These are phyloP conservation scores for Colletotrichum endophyticum DNA, from an alignment of 2,329 filamentous ascomycete species.

Conservation along the genomic window DNA sequence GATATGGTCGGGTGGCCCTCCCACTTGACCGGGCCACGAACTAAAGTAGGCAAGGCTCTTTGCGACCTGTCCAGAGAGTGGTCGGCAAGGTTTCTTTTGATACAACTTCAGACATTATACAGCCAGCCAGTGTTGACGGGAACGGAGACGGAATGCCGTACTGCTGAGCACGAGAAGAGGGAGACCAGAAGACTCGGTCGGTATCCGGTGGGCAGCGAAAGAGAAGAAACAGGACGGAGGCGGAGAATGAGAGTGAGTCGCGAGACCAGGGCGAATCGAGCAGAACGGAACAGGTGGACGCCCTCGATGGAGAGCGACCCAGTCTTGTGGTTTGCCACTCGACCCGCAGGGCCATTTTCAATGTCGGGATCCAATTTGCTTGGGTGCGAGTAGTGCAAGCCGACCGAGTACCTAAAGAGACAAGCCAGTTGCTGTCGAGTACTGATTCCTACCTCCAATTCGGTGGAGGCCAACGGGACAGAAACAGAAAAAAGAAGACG, in stretches of 20 bases:
- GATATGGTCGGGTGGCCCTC: constrained; percentile 8
- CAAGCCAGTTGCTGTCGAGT: background rate
- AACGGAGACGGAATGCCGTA: background rate
- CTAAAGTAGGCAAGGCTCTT: background rate
- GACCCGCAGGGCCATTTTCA: constrained; percentile 5
- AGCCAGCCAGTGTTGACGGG: background rate
- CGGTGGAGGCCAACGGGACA: background rate
- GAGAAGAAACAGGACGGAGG: background rate
- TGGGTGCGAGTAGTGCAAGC: background rate
- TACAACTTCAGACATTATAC: background rate
- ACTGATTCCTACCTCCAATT: background rate
- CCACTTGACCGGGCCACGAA: constrained; percentile 10
- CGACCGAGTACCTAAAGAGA: background rate
- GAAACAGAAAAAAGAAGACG: background rate
- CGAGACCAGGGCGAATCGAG: background rate
- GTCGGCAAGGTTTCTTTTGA: background rate
- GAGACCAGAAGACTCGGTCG: background rate
- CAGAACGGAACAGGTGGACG: background rate
- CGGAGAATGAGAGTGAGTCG: background rate
- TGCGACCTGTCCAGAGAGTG: background rate
- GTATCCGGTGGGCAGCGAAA: background rate
- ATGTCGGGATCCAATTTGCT: background rate
- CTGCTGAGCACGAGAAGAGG: background rate
- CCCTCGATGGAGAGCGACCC: background rate
- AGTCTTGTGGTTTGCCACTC: constrained; percentile 10